Percentiles rank a stretch among this genome's conserved stretches.
Evolutionary conservation across 176 grass and related monocot species (phyloP).

Genomic region (Aegilops sharonensis): DNA sequence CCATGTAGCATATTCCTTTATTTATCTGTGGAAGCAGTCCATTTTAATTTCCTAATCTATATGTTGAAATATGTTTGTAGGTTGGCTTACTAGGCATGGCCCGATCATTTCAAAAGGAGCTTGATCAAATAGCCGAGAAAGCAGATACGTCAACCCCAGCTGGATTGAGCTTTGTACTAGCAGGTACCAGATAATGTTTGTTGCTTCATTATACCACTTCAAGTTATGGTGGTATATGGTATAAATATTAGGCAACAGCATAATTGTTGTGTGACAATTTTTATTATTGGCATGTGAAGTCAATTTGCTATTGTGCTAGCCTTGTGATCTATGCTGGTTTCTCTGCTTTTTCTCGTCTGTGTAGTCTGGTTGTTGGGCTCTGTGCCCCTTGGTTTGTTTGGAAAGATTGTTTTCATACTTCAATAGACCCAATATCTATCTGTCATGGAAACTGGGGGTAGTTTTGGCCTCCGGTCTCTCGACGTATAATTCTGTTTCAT

Average conservation of each 20-base stretch:
- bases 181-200: constrained; percentile 47
- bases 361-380: not conserved
- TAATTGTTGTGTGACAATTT: too few relatives aligned
- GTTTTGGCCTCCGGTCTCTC: not conserved
- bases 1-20: not conserved
- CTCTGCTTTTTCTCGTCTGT: not conserved
- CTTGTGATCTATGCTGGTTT: not conserved
- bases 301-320: not conserved
- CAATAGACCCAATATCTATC: not conserved
- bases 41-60: constrained; percentile 19
- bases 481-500: too few relatives aligned
- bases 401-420: not conserved
- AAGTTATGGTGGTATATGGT: not conserved
- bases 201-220: not conserved
- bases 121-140: constrained; percentile 91
- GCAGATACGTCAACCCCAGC: constrained; percentile 91
- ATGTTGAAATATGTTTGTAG: constrained; percentile 36
- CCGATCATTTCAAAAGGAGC: constrained; percentile 92
- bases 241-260: not conserved
- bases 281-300: too few relatives aligned
- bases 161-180: constrained; percentile 84
- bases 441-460: not conserved
- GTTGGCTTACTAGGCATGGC: constrained; percentile 97
- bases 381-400: not conserved
- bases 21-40: not conserved